Percentiles rank a stretch among this genome's conserved stretches.
Evolutionary conservation across 805 yeast genomes (phyloP).

Genomic region (Pichia membranifaciens): DNA sequence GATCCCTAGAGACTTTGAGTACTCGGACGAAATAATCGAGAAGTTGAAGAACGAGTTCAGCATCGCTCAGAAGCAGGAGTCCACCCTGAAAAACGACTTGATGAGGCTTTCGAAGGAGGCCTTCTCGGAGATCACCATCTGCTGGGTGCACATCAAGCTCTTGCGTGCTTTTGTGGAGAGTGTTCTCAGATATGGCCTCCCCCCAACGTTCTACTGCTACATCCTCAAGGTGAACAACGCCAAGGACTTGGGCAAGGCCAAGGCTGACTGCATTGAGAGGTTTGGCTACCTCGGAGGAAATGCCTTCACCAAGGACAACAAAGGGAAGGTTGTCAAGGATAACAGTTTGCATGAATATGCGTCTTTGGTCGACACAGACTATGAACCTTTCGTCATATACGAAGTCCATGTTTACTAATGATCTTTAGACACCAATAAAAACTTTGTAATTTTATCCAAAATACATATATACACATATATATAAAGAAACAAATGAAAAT

Average conservation of each 20-base stretch:
- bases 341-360: slow-evolving; percentile 72
- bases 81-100: slow-evolving; percentile 66
- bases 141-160: slow-evolving; percentile 88
- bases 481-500: background rate
- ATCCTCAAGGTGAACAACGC: slow-evolving; percentile 35
- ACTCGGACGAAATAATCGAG: slow-evolving; percentile 70
- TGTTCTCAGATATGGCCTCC: slow-evolving; percentile 92
- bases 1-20: slow-evolving; percentile 88
- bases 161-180: slow-evolving; percentile 87
- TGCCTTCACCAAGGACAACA: slow-evolving; percentile 65
- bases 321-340: slow-evolving; percentile 62
- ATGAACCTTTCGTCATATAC: slow-evolving; percentile 93
- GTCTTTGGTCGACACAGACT: slow-evolving; percentile 86
- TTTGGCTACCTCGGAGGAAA: slow-evolving; percentile 91
- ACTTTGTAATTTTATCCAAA: too few species aligned
- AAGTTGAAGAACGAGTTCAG: slow-evolving; percentile 74
- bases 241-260: slow-evolving; percentile 48
- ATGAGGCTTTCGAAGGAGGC: slow-evolving; percentile 82
- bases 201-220: slow-evolving; percentile 73
- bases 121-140: slow-evolving; percentile 75
- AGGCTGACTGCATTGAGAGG: slow-evolving; percentile 60
- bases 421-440: background rate
- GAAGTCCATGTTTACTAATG: slow-evolving; percentile 36
- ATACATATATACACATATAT: too few species aligned
- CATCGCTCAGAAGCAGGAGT: slow-evolving; percentile 67